These are phyloP conservation scores for Sarocladiaceae sp. DNA, from an alignment of 2,329 filamentous ascomycete genomes.

Conservation along the genomic window DNA sequence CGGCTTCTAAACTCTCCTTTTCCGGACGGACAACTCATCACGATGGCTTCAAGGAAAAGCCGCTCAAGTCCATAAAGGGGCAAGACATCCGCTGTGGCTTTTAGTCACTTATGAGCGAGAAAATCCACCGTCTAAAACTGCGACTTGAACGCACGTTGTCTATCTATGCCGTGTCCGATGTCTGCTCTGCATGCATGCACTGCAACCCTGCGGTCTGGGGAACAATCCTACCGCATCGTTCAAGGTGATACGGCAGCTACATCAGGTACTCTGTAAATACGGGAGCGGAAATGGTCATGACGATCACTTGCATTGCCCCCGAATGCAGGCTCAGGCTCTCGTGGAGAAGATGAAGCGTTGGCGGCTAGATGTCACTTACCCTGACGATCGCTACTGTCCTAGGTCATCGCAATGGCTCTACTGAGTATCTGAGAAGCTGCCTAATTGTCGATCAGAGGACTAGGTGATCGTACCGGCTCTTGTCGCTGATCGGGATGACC, in stretches of 20 bases:
- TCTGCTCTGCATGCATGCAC: neutral
- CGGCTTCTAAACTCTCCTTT: no score
- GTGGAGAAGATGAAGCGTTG: no score
- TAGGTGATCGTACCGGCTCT: neutral
- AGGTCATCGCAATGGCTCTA: neutral
- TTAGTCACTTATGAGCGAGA: no score
- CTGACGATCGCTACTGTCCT: neutral
- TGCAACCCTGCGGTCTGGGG: neutral
- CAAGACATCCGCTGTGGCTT: no score
- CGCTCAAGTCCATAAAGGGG: neutral
- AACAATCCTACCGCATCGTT: neutral
- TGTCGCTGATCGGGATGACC: neutral
- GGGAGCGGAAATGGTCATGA: neutral
- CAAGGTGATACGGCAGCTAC: neutral
- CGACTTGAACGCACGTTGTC: neutral
- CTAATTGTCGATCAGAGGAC: neutral
- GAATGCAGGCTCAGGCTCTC: no score
- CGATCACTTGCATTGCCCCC: slow-evolving; percentile 1
- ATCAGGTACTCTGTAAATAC: neutral
- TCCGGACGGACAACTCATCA: no score
- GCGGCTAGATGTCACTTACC: neutral
- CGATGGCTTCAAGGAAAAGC: neutral
- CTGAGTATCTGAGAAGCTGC: no score
- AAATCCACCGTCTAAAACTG: no score
- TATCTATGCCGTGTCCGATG: slow-evolving; percentile 2